These are phyloP conservation scores for Xylaria sp. DNA, from an alignment of 2,329 filamentous ascomycete genomes.

Conservation along the genomic window DNA sequence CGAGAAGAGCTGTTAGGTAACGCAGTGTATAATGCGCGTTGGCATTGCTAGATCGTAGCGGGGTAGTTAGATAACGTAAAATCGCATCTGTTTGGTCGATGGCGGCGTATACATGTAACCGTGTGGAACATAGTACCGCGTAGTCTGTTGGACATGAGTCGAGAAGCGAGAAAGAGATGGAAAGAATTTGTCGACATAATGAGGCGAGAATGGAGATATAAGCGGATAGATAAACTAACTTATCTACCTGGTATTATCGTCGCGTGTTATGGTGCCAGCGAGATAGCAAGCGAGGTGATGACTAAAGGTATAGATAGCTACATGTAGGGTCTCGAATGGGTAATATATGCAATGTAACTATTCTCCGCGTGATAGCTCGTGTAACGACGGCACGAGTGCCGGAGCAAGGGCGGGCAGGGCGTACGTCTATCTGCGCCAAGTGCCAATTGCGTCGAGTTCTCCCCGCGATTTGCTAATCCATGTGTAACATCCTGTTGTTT, in stretches of 20 bases:
- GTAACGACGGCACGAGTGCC: slow-evolving; percentile 29
- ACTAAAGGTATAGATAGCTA: neutral
- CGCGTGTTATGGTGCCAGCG: too few relatives aligned
- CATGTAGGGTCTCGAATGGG: neutral
- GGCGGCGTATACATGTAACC: neutral
- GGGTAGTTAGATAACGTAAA: neutral
- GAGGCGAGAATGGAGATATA: neutral
- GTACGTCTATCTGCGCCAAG: neutral
- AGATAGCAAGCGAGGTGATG: slow-evolving; percentile 1
- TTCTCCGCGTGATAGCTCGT: slow-evolving; percentile 19
- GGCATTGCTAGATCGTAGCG: neutral
- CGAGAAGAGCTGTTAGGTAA: neutral
- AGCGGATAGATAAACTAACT: neutral
- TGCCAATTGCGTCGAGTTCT: neutral
- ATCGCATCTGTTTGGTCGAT: neutral
- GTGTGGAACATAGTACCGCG: neutral
- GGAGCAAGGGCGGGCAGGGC: neutral
- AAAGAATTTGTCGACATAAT: neutral
- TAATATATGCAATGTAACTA: slow-evolving; percentile 33
- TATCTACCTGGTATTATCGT: neutral
- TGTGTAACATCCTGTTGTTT: slow-evolving; percentile 15
- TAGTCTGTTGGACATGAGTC: neutral
- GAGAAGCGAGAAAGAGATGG: neutral
- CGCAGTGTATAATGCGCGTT: neutral
- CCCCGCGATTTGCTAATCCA: slow-evolving; percentile 17